Evolutionary conservation across 202 grass and related monocot species (phyloP).

Genomic region (Zizania palustris): DNA sequence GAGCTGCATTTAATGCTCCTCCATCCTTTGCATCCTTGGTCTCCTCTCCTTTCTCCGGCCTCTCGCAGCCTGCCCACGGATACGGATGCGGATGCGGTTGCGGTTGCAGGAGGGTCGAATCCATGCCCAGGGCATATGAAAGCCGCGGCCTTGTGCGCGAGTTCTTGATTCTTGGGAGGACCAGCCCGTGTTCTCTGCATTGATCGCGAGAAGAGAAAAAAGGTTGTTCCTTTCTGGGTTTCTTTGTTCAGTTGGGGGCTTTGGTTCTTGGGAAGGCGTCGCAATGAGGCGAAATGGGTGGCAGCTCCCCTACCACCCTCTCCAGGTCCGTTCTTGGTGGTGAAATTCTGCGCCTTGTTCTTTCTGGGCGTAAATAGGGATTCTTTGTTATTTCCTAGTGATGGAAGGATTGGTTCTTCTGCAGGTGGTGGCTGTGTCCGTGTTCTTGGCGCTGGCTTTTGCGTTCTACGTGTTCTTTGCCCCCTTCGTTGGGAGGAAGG

Average conservation of each 20-base stretch:
- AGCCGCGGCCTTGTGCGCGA: slow-evolving; percentile 1
- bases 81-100: slow-evolving; percentile 11
- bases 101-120: slow-evolving; percentile 23
- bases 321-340: slow-evolving; percentile 55
- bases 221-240: not conserved
- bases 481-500: slow-evolving; percentile 84
- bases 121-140: slow-evolving; percentile 11
- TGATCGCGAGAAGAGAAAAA: slow-evolving; percentile 32
- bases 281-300: slow-evolving; percentile 94
- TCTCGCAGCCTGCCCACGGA: not conserved
- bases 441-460: slow-evolving; percentile 93
- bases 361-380: not conserved
- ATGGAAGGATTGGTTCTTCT: slow-evolving; percentile 18
- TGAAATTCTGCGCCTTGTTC: slow-evolving; percentile 23
- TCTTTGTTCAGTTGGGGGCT: slow-evolving; percentile 1
- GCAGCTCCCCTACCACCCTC: slow-evolving; percentile 97
- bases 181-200: not conserved
- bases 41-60: not conserved
- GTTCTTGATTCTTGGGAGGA: slow-evolving; percentile 9
- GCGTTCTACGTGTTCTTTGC: slow-evolving; percentile 99
- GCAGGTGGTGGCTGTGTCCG: slow-evolving; percentile 93
- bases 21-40: slow-evolving; percentile 8
- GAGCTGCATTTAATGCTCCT: slow-evolving; percentile 53
- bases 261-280: slow-evolving; percentile 25
- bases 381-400: not conserved